Percentiles rank a stretch among this genome's conserved stretches.
phyloP scores from a whole-genome alignment of 1,284 basidiomycete genomes.

The Ustilago shanxiensis region DNA sequence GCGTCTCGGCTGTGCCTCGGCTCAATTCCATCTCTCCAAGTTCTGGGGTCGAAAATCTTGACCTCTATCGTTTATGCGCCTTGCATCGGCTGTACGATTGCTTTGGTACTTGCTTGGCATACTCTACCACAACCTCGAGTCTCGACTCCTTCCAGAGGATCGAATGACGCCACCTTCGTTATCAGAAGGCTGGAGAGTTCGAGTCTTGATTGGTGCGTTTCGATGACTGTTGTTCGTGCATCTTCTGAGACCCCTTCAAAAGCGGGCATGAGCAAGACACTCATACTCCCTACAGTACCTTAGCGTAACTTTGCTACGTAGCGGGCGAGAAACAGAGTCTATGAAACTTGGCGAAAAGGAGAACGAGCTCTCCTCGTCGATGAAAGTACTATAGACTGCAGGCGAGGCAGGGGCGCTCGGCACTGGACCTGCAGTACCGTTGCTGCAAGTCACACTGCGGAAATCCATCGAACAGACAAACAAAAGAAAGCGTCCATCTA shows the following conservation, averaged over 20 bases:
- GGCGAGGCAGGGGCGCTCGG: not conserved
- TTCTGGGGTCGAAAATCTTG: too few species aligned
- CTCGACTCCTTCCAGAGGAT: not conserved
- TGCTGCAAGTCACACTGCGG: not conserved
- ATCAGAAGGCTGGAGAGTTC: not conserved
- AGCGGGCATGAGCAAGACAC: not conserved
- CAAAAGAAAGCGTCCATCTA: conserved; percentile 3
- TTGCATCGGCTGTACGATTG: not conserved
- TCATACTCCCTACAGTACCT: not conserved
- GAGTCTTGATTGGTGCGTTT: not conserved
- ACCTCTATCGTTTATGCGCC: too few species aligned
- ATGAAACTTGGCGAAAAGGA: too few species aligned
- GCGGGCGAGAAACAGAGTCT: too few species aligned
- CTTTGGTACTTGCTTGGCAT: not conserved
- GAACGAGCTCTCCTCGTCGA: not conserved
- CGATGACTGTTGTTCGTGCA: not conserved
- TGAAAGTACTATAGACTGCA: not conserved
- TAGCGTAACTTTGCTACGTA: not conserved
- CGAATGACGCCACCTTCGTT: too few species aligned
- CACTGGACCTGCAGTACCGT: not conserved
- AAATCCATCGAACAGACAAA: not conserved
- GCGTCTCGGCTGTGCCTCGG: conserved; percentile 3
- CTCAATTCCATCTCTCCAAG: too few species aligned
- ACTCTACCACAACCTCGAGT: not conserved
- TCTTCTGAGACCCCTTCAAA: conserved; percentile 9